Evolutionary conservation across 2,329 filamentous ascomycete genomes (phyloP).

Genomic region (Colletotrichum godetiae): DNA sequence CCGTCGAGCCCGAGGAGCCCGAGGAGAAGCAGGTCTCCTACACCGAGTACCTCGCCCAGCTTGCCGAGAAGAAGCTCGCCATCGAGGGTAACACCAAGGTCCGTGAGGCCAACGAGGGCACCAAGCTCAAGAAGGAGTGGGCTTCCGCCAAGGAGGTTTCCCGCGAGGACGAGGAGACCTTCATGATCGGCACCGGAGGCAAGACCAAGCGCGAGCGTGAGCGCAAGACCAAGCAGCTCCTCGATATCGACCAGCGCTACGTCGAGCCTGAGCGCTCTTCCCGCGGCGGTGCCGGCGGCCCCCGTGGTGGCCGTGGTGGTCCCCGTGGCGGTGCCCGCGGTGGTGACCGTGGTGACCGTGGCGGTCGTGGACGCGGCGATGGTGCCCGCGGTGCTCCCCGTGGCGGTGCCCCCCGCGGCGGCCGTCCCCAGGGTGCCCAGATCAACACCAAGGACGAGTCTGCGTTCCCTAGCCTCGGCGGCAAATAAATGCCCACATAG

Average conservation of each 20-base stretch:
- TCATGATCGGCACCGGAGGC: conserved; percentile 78
- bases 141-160: conserved; percentile 79
- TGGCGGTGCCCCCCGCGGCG: conserved; percentile 53
- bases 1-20: conserved; percentile 72
- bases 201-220: conserved; percentile 89
- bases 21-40: conserved; percentile 94
- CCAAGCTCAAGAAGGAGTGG: conserved; percentile 92
- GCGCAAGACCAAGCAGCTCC: conserved; percentile 89
- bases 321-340: conserved; percentile 60
- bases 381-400: conserved; percentile 55
- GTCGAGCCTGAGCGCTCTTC: conserved; percentile 74
- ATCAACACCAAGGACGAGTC: conserved; percentile 69
- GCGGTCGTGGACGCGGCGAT: conserved; percentile 58
- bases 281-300: conserved; percentile 61
- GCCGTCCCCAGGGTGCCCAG: conserved; percentile 57
- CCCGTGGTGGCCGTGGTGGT: conserved; percentile 50
- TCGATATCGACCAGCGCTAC: conserved; percentile 90
- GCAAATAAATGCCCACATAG: conserved; percentile 53
- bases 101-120: conserved; percentile 93
- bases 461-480: conserved; percentile 71
- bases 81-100: conserved; percentile 74
- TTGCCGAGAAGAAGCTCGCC: conserved; percentile 78
- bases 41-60: conserved; percentile 83
- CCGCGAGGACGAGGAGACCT: conserved; percentile 78
- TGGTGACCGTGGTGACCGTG: conserved; percentile 56